Conservation (phyloP, 2,329 filamentous ascomycete genomes). For the Rhynchosporium agropyri region DNA sequence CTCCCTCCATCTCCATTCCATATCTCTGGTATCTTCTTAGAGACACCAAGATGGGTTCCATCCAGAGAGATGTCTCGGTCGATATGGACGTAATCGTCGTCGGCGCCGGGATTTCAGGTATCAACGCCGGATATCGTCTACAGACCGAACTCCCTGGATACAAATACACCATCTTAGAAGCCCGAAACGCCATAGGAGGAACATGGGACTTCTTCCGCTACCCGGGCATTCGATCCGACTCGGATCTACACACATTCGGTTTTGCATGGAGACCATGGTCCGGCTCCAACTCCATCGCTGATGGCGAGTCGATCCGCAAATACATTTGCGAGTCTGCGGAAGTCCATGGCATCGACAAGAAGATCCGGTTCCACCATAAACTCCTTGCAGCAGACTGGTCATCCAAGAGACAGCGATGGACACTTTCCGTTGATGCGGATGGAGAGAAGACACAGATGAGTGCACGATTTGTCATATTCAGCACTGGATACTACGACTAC, state of each 20-base stretch:
- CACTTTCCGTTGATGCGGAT: constrained; percentile 46
- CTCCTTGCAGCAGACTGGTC: constrained; percentile 58
- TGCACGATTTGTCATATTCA: constrained; percentile 57
- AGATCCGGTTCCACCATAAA: constrained; percentile 56
- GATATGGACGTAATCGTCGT: constrained; percentile 62
- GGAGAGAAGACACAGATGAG: constrained; percentile 40
- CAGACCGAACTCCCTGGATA: constrained; percentile 57
- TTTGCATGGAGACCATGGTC: constrained; percentile 74
- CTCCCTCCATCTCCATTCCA: background rate
- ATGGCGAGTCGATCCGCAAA: constrained; percentile 53
- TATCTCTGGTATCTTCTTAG: background rate
- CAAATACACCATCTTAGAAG: constrained; percentile 69
- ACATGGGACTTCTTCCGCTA: constrained; percentile 82
- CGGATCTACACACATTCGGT: constrained; percentile 63
- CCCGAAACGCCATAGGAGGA: constrained; percentile 66
- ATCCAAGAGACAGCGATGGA: constrained; percentile 57
- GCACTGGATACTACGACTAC: constrained; percentile 69
- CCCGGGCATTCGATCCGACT: constrained; percentile 69
- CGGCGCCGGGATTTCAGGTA: constrained; percentile 74
- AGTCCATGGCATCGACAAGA: constrained; percentile 55
- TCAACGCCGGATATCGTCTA: constrained; percentile 74
- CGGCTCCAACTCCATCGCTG: constrained; percentile 53
- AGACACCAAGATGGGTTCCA: constrained; percentile 20
- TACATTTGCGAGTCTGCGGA: constrained; percentile 57
- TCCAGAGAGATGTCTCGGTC: constrained; percentile 2